Conservation (phyloP, 2,329 filamentous ascomycete genomes). For the Penicillium oxalicum region DNA sequence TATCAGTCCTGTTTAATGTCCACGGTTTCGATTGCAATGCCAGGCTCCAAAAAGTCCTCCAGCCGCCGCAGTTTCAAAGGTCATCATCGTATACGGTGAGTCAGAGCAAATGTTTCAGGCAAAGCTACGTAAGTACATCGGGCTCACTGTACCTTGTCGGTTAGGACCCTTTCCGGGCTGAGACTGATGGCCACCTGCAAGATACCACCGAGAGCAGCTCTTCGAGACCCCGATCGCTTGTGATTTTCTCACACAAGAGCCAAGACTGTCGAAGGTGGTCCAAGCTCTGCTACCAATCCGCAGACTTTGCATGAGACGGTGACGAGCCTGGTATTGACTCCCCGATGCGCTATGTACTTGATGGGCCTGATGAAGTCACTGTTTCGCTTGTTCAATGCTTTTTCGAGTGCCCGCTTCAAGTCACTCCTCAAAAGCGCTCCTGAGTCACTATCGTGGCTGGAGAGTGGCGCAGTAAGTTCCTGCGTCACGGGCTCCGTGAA, state of each 20-base stretch:
- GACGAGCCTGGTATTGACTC: neutral
- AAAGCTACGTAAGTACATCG: neutral
- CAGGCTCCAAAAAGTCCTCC: no score
- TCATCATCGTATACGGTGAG: no score
- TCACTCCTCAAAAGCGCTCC: no score
- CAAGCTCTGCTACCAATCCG: conserved; percentile 7
- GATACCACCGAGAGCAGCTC: neutral
- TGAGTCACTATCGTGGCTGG: no score
- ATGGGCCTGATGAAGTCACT: no score
- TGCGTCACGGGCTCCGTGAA: conserved; percentile 5
- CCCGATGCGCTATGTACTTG: no score
- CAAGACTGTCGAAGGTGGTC: conserved; percentile 12
- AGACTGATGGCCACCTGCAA: neutral
- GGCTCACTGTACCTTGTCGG: neutral
- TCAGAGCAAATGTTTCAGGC: no score
- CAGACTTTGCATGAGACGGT: conserved; percentile 16
- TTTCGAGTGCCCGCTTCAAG: no score
- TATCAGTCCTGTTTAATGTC: no score
- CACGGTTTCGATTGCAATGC: no score
- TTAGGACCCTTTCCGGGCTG: neutral
- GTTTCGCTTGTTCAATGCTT: no score
- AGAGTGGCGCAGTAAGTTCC: neutral
- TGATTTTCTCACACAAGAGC: conserved; percentile 5
- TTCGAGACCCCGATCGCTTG: conserved; percentile 4
- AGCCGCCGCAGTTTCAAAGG: no score